Percentiles rank a stretch among this genome's conserved stretches.
Evolutionary conservation across 2,329 filamentous ascomycete genomes (phyloP).

Genomic region (Aureobasidium sp.): DNA sequence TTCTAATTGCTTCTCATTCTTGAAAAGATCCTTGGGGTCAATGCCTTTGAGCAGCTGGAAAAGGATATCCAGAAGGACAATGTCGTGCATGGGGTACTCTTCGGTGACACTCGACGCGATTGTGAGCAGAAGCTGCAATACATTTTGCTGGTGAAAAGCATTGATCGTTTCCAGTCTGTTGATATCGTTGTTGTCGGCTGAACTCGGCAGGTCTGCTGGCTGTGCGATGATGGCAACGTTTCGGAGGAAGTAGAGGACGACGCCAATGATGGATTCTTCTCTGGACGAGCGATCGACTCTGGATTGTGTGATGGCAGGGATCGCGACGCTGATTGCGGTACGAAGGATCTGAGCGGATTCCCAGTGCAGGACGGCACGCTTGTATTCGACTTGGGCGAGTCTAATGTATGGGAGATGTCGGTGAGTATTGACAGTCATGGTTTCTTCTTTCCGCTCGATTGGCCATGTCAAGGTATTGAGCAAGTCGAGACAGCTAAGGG

Average conservation of each 20-base stretch:
- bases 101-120: slow-evolving; percentile 89
- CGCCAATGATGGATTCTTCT: slow-evolving; percentile 87
- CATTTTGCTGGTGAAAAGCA: slow-evolving; percentile 83
- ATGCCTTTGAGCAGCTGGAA: slow-evolving; percentile 92
- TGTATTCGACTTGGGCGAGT: slow-evolving; percentile 82
- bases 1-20: slow-evolving; percentile 66
- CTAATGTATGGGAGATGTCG: slow-evolving; percentile 85
- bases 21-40: slow-evolving; percentile 75
- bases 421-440: slow-evolving; percentile 89
- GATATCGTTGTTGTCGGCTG: slow-evolving; percentile 84
- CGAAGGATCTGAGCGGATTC: slow-evolving; percentile 71
- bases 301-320: slow-evolving; percentile 77
- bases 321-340: slow-evolving; percentile 68
- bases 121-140: slow-evolving; percentile 77
- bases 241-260: slow-evolving; percentile 80
- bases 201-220: slow-evolving; percentile 62
- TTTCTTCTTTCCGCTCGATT: slow-evolving; percentile 66
- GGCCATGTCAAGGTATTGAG: slow-evolving; percentile 94
- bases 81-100: slow-evolving; percentile 83
- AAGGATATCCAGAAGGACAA: slow-evolving; percentile 81
- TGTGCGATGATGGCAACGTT: slow-evolving; percentile 82
- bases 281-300: slow-evolving; percentile 67
- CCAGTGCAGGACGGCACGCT: slow-evolving; percentile 78
- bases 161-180: slow-evolving; percentile 83
- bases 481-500: slow-evolving; percentile 80